A percentile compares a stretch with the other conserved stretches of the same genome.
Evolutionary conservation across 441 rosid species (phyloP).

Genomic region (Arabidopsis hybrid): DNA sequence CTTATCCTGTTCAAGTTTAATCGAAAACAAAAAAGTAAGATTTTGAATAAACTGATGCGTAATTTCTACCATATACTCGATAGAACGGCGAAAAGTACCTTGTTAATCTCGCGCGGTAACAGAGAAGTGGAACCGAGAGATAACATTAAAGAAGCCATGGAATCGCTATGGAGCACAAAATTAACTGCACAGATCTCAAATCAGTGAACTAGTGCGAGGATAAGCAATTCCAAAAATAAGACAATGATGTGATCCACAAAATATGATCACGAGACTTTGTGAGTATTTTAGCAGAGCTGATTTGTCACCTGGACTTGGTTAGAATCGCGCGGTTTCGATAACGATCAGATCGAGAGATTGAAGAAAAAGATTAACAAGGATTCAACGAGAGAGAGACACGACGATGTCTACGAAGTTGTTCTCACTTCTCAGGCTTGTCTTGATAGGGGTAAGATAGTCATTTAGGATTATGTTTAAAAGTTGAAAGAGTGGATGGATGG

Average conservation of each 20-base stretch:
- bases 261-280: not conserved
- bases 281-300: not conserved
- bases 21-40: constrained; percentile 11
- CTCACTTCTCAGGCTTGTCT: not conserved
- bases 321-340: constrained; percentile 21
- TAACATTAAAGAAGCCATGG: constrained; percentile 73
- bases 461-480: not conserved
- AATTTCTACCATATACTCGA: not conserved
- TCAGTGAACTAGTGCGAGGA: constrained; percentile 33
- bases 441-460: constrained; percentile 21
- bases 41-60: constrained; percentile 7
- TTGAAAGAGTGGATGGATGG: not conserved
- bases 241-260: constrained; percentile 16
- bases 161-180: not conserved
- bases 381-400: not conserved
- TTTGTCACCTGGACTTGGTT: constrained; percentile 11
- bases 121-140: constrained; percentile 62
- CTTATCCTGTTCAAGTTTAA: constrained; percentile 55
- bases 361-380: not conserved
- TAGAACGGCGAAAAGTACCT: constrained; percentile 51
- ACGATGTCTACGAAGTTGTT: constrained; percentile 37
- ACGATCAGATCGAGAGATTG: constrained; percentile 43
- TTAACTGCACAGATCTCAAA: constrained; percentile 37
- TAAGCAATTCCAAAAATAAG: constrained; percentile 18
- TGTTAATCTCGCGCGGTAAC: constrained; percentile 53